Base-by-base conservation (phyloP, 176 grass and related monocot species). In the Cenchrus americanus region DNA sequence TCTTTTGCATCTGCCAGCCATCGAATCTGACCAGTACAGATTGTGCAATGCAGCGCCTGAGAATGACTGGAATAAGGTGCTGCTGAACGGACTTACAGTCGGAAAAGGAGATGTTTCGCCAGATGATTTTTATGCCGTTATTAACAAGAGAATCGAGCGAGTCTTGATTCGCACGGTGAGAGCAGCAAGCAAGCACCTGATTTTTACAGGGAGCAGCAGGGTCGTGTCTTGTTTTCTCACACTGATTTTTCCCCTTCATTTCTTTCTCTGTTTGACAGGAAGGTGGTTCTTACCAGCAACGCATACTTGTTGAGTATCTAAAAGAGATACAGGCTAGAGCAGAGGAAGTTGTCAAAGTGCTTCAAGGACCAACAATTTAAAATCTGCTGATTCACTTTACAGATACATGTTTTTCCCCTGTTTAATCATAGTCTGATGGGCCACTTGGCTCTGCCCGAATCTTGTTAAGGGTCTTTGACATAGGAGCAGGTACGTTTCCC, bases 281-380 rank as follows among this genome's bases (percentile, higher is more conserved):
- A 85, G 96, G 96, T 48, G 96, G 96, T 66, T 99, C 96, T 54
- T 96, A 99, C 62, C 83, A 92, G 66, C 96, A 96, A 69, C 91
- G 89, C 10, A 77, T 98, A 62, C 87, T 98, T 47, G 86, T 94
- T 14, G 96, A 98, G 78, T 98, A 87, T 87, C 81, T 98, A 51
- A 98, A 93, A 81, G 93, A 92, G 84, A 95, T 98, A 80, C 71
- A 98, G 46, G 88, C 85, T 62, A 95, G 96, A 94, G 70, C 89
- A 43, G 87, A 94, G 77, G 89, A 98, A 70, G 75, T 94, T 73
- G 89, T 90, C 37, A 88, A 86, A 83, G 89, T 84, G 77, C 85
- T 98, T 84, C 85, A 89, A 87, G 93, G 93, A 59, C 80, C 93
- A 81, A 64, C 87, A 23, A 47, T 53, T 51, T 87, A 62, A 88